phyloP scores from a whole-genome alignment of 495 filamentous ascomycete genomes.

The Lichenothelia convexa region DNA sequence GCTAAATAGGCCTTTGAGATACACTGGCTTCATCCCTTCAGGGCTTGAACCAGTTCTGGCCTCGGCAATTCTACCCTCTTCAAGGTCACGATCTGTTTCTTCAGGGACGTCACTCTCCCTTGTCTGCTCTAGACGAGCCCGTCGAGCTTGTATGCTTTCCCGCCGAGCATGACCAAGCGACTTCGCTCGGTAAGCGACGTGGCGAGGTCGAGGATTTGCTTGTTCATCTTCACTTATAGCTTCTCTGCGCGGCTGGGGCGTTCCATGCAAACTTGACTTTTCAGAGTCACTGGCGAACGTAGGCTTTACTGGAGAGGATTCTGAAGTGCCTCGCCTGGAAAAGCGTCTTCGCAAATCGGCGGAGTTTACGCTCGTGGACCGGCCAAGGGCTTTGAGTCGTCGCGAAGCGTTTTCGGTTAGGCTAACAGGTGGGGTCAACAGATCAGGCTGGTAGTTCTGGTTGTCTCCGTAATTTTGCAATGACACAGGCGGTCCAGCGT shows the following conservation, averaged over 20 bases:
- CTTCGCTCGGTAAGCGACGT: slow-evolving; percentile 56
- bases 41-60: slow-evolving; percentile 32
- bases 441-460: slow-evolving; percentile 52
- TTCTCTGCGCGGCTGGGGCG: slow-evolving; percentile 23
- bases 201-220: slow-evolving; percentile 25
- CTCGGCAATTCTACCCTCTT: slow-evolving; percentile 21
- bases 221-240: slow-evolving; percentile 25
- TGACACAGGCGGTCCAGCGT: slow-evolving; percentile 30
- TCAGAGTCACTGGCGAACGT: slow-evolving; percentile 66
- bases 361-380: slow-evolving; percentile 75
- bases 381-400: slow-evolving; percentile 47
- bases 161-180: slow-evolving; percentile 77
- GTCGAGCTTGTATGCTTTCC: slow-evolving; percentile 76
- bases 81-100: slow-evolving; percentile 53
- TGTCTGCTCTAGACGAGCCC: slow-evolving; percentile 46
- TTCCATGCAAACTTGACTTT: slow-evolving; percentile 33
- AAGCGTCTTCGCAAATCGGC: slow-evolving; percentile 53
- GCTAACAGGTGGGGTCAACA: slow-evolving; percentile 50
- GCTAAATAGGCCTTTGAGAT: slow-evolving; percentile 92
- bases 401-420: slow-evolving; percentile 35
- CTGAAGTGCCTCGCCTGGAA: slow-evolving; percentile 36
- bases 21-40: slow-evolving; percentile 73
- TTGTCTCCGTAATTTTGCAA: slow-evolving; percentile 46
- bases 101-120: slow-evolving; percentile 58
- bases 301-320: slow-evolving; percentile 38